Base-by-base conservation (phyloP, 257 asterid genomes). In the Solanum rostratum region DNA sequence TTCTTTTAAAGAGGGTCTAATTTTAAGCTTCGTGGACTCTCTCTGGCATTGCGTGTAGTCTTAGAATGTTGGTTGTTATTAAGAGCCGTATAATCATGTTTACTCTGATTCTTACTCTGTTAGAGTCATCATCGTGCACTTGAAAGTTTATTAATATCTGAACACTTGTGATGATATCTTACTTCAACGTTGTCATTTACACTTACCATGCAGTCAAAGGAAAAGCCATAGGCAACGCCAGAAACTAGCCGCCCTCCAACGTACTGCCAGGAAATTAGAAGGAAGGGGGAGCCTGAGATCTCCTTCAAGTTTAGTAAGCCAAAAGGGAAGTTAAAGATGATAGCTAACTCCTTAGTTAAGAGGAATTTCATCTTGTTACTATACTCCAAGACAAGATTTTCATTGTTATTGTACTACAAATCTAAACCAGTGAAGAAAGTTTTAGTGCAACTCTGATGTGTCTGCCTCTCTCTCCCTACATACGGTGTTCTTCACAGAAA, bases 191-290 rank as follows among this genome's bases (percentile, higher is more conserved):
- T 49, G 45, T 49, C 57, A 49, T 2, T 76, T 76, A 50, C 24
- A 7, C 50, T 76, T 27, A 49, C 5, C 22, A 55, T 93, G 93
- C 93, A 93, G 99, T 86, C 91, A 82, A 89, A 89, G 97, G 91
- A 91, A 88, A 87, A 88, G 88, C 84, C 91, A 79, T 59, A 87
- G 74, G 57, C 97, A 74, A 76, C 94, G 94, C 10, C 94, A 86
- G 88, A 96, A 93, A 90, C 93, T 81, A 80, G 91, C 88, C 85
- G 94, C 95, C 59, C 54, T 89, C 73, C 92, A 87, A 73, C 92
- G 93, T 73, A 86, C 90, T n/a, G 97, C 82, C 27, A 92, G 95
- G 92, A 96, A 86, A 86, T 83, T 95, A 84, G 98, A 93, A 83
- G 87, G 92, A 54, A 92, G 79, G 87, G 71, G 71, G 70, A 88